These are phyloP conservation scores for Vickermania spadyakhi DNA, from an alignment of 208 protist genomes.

Conservation along the genomic window DNA sequence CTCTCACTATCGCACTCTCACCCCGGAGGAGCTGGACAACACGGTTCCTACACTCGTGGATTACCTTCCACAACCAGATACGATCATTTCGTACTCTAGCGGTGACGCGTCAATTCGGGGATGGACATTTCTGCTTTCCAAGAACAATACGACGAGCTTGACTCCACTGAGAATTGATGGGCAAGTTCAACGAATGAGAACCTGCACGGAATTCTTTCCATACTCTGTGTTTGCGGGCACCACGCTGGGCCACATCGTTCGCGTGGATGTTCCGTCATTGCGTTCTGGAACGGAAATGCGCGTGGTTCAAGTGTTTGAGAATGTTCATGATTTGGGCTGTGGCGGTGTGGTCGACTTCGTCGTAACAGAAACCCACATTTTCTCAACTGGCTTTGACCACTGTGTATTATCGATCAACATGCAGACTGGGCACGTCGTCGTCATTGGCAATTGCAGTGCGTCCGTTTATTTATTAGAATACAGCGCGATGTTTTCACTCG, in stretches of 20 bases:
- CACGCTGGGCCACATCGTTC: slow-evolving; percentile 38
- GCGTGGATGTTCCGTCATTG: slow-evolving; percentile 26
- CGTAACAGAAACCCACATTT: slow-evolving; percentile 25
- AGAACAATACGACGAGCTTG: slow-evolving; percentile 16
- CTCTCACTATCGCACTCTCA: slow-evolving; percentile 28
- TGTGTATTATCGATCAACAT: slow-evolving; percentile 35
- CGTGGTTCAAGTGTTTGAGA: slow-evolving; percentile 16
- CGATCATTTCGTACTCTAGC: slow-evolving; percentile 43
- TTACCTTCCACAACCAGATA: slow-evolving; percentile 43
- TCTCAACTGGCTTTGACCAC: slow-evolving; percentile 57
- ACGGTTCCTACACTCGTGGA: slow-evolving; percentile 23
- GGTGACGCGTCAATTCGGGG: slow-evolving; percentile 35
- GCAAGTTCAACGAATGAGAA: slow-evolving; percentile 25
- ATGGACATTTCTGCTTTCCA: slow-evolving; percentile 24
- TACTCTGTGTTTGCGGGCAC: slow-evolving; percentile 43
- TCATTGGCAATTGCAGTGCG: slow-evolving; percentile 14
- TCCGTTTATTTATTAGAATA: slow-evolving; percentile 26
- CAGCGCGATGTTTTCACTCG: slow-evolving; percentile 9
- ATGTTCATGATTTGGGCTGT: slow-evolving; percentile 25
- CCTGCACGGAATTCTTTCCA: slow-evolving; percentile 18
- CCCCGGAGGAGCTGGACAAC: slow-evolving; percentile 21
- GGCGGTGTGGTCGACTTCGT: slow-evolving; percentile 69
- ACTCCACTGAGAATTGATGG: slow-evolving; percentile 23
- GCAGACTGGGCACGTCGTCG: slow-evolving; percentile 14
- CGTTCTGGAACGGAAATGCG: slow-evolving; percentile 17